Percentiles rank a stretch among this genome's conserved stretches.
Conservation (phyloP, 768 basidiomycete genomes). For the Sarcodon sp. region DNA sequence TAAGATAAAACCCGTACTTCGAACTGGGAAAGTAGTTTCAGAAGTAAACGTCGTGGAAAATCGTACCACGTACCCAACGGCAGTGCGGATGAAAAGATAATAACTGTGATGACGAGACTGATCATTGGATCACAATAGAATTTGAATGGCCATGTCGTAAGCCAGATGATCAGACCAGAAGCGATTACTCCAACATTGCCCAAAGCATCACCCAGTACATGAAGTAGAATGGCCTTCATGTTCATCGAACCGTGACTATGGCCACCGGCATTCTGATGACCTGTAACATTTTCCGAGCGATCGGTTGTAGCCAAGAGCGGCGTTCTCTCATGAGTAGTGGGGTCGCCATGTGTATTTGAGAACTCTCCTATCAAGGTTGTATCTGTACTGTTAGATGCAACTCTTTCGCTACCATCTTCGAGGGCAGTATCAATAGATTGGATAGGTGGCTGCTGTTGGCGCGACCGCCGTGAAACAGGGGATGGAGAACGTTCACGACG, state of each 20-base stretch:
- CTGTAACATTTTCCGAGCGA: conserved; percentile 8
- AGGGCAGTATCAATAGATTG: too few relatives aligned
- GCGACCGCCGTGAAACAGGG: too few relatives aligned
- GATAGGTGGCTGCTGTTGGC: too few relatives aligned
- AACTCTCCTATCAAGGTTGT: too few relatives aligned
- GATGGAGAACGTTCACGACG: background rate
- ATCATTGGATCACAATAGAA: conserved; percentile 91
- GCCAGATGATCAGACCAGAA: conserved; percentile 91
- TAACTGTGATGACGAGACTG: conserved; percentile 86
- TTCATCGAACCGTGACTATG: conserved; percentile 75
- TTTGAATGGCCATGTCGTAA: conserved; percentile 72
- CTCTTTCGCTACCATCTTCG: too few relatives aligned
- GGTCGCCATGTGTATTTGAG: too few relatives aligned
- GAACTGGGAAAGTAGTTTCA: conserved; percentile 33
- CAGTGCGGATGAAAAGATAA: conserved; percentile 92
- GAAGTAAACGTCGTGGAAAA: background rate
- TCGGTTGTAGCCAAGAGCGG: background rate
- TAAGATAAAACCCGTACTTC: conserved; percentile 87
- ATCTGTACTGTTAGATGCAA: too few relatives aligned
- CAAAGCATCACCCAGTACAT: conserved; percentile 93
- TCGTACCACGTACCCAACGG: conserved; percentile 54
- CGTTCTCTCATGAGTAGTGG: background rate
- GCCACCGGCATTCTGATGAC: conserved; percentile 14
- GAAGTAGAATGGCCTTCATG: conserved; percentile 90
- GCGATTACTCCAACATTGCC: conserved; percentile 97